phyloP scores from a whole-genome alignment of 2,329 filamentous ascomycete genomes.

The Sordariomycetes sp. region DNA sequence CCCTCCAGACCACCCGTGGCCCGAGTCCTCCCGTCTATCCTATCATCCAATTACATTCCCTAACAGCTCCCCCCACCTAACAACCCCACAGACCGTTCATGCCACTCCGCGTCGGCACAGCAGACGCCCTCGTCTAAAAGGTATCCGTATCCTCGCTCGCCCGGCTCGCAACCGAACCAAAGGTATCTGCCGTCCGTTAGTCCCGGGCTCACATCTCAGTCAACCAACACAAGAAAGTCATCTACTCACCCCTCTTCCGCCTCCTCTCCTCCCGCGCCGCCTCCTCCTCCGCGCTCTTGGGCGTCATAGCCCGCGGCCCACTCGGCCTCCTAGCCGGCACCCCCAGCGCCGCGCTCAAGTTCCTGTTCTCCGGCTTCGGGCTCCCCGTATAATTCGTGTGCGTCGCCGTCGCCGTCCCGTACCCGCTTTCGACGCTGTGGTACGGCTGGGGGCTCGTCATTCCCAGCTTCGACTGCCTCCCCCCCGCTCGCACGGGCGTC shows the following conservation, averaged over 20 bases:
- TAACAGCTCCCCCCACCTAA: not conserved
- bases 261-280: slow-evolving; percentile 31
- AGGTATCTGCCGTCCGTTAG: slow-evolving; percentile 15
- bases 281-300: slow-evolving; percentile 35
- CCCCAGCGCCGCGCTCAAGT: slow-evolving; percentile 38
- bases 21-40: not conserved
- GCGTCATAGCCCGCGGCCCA: slow-evolving; percentile 48
- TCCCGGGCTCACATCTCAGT: not conserved
- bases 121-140: slow-evolving; percentile 22
- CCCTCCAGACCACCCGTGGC: not conserved
- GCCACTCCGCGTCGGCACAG: not conserved
- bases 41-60: not conserved
- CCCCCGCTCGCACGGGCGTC: slow-evolving; percentile 28
- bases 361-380: slow-evolving; percentile 42
- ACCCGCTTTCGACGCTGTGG: slow-evolving; percentile 40
- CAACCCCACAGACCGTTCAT: not conserved
- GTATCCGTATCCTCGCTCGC: slow-evolving; percentile 35
- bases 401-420: slow-evolving; percentile 32
- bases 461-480: slow-evolving; percentile 34
- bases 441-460: slow-evolving; percentile 43
- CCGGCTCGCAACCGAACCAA: slow-evolving; percentile 28
- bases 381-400: slow-evolving; percentile 36
- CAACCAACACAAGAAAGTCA: not conserved
- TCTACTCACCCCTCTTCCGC: slow-evolving; percentile 40
- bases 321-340: slow-evolving; percentile 40